Percentiles rank a stretch among this genome's conserved stretches.
phyloP scores from a whole-genome alignment of 768 basidiomycete species.

The Boletellus sp. region DNA sequence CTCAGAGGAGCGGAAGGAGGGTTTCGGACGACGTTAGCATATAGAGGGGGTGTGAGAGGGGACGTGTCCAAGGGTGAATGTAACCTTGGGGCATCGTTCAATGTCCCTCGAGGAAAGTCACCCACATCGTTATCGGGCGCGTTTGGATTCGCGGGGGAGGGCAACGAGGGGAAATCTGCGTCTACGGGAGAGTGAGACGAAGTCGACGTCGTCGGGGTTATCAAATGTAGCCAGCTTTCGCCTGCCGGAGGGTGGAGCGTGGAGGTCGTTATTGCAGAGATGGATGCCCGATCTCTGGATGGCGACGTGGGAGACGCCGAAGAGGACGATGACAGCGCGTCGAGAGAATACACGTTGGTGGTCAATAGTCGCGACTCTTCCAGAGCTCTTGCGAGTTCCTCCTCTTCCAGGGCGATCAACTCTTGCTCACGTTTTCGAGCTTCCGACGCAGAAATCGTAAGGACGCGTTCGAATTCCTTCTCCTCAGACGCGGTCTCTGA shows the following conservation, averaged over 20 bases:
- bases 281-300: conserved; percentile 16
- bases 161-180: conserved; percentile 29
- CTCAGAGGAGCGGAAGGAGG: conserved; percentile 11
- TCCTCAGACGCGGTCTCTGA: conserved; percentile 31
- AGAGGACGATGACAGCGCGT: conserved; percentile 5
- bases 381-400: conserved; percentile 62
- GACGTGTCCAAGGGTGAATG: conserved; percentile 1
- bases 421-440: conserved; percentile 27
- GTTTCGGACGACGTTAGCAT: conserved; percentile 19
- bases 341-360: conserved; percentile 6
- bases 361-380: conserved; percentile 44
- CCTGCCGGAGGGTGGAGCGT: conserved; percentile 22
- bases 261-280: conserved; percentile 12
- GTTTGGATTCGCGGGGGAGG: conserved; percentile 19
- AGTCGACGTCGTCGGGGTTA: conserved; percentile 26
- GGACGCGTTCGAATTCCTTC: conserved; percentile 45
- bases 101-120: conserved; percentile 1
- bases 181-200: conserved; percentile 13
- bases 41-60: conserved; percentile 20
- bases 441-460: conserved; percentile 45
- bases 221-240: conserved; percentile 31
- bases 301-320: conserved; percentile 5
- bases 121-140: conserved; percentile 3
- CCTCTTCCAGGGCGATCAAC: conserved; percentile 47
- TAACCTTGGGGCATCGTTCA: conserved; percentile 5